Conservation (phyloP, 257 asterid species). For the Penstemon davidsonii region DNA sequence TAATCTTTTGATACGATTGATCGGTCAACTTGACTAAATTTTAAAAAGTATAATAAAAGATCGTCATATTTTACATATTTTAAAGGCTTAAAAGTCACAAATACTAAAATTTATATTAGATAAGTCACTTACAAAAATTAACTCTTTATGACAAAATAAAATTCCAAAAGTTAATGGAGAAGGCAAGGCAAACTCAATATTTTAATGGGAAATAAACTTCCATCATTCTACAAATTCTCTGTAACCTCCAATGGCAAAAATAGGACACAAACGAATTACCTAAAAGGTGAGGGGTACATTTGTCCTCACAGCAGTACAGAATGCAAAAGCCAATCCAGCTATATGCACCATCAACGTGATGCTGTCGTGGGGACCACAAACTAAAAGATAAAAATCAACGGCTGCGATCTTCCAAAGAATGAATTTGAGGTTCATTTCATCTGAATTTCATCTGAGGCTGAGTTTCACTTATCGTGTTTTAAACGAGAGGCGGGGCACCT, state of each 20-base stretch:
- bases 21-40: too few relatives aligned
- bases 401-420: constrained; percentile 31
- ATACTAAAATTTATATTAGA: too few relatives aligned
- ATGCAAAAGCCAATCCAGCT: constrained; percentile 44
- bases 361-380: constrained; percentile 45
- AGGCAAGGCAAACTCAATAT: not conserved
- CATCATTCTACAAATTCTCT: not conserved
- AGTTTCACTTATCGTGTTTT: constrained; percentile 32
- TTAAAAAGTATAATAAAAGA: too few relatives aligned
- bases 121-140: too few relatives aligned
- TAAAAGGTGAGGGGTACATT: constrained; percentile 32
- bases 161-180: not conserved
- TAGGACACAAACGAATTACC: not conserved
- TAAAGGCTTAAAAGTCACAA: too few relatives aligned
- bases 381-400: constrained; percentile 39
- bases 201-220: not conserved
- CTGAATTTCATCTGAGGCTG: constrained; percentile 39
- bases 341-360: constrained; percentile 36
- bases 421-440: constrained; percentile 49
- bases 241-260: constrained; percentile 12
- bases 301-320: constrained; percentile 21
- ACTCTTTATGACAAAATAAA: too few relatives aligned
- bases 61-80: too few relatives aligned
- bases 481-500: constrained; percentile 43
- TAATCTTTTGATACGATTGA: too few relatives aligned